Evolutionary conservation across 495 filamentous ascomycete genomes (phyloP), one percentile per base, ranked within the genome.

Genomic region (Aspergillus avenaceus): DNA sequence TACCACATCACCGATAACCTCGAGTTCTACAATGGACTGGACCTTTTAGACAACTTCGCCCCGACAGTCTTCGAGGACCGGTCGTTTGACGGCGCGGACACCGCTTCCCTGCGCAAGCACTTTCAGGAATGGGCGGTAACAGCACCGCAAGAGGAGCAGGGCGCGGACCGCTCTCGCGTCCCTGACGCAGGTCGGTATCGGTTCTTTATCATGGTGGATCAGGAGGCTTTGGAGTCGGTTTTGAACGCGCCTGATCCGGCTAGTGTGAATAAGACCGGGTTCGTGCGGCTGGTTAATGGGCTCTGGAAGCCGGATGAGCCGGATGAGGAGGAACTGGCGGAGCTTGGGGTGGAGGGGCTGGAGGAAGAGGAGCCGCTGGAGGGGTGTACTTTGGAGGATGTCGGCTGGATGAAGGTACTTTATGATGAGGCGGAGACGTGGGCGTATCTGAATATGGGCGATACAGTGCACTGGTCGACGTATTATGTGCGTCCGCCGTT

Each of bases 41-140:
- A 67, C 40, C 32, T 69, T 27, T 50, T 70, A 36, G 62, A 59
- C 8, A 53, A 14, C 24, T 61, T 70, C 37, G 52, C 41, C n/a
- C 60, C 56, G 40, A 64, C 58, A 18, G 56, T 65, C 14, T 47
- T 67, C 11, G 60, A 64, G 42, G 64, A 67, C 41, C 40, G 36
- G n/a, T 45, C 52, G 18, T 65, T 70, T 44, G 56, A 66, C 41
- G 61, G 56, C 14, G 58, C 54, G 11, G 55, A 48, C n/a, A 51
- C 60, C 9, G 37, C 38, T 25, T 27, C 42, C 16, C 41, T 70
- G 11, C 62, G 64, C 37, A 43, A 57, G 16, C 54, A 66, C 49
- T 70, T 68, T 55, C 50, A 56, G 29, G 28, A 56, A 24, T 67
- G 61, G 62, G 45, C 46, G 13, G 41, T 14, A 9, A 55, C 53